Evolutionary conservation across 176 grass and related monocot species (phyloP).

Genomic region (Eleusine indica): DNA sequence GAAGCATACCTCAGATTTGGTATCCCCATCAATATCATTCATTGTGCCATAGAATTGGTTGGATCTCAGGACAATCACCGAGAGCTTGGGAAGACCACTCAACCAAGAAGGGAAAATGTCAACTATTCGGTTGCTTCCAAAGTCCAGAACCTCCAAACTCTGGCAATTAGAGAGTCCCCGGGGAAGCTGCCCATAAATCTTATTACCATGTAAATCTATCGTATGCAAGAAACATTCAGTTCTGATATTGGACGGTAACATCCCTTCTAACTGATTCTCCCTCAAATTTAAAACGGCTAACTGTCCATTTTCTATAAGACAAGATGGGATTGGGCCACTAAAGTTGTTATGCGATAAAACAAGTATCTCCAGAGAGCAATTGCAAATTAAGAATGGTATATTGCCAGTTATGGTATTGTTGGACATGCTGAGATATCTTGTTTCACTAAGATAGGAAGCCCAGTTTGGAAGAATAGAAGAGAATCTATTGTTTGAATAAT

Average conservation of each 20-base stretch:
- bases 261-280: conserved; percentile 38
- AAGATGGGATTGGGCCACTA: neutral
- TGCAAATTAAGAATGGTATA: neutral
- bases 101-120: conserved; percentile 36
- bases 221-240: neutral
- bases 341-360: conserved; percentile 47
- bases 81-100: neutral
- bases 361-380: accelerated
- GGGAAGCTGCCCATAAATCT: neutral
- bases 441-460: neutral
- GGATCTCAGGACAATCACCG: conserved; percentile 17
- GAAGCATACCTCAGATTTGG: neutral
- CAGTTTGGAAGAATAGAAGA: conserved; percentile 1
- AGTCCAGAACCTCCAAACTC: neutral
- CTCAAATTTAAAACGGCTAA: neutral
- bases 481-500: conserved; percentile 15
- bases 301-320: neutral
- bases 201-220: conserved; percentile 40
- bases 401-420: conserved; percentile 25
- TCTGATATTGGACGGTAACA: neutral
- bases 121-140: conserved; percentile 2
- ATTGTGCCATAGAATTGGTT: conserved; percentile 22
- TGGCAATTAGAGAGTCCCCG: neutral
- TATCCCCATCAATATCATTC: neutral
- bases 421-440: neutral